Percentiles rank a stretch among this genome's conserved stretches.
Evolutionary conservation across 2,329 filamentous ascomycete genomes (phyloP).

Genomic region (Berkeleyomyces basicola): DNA sequence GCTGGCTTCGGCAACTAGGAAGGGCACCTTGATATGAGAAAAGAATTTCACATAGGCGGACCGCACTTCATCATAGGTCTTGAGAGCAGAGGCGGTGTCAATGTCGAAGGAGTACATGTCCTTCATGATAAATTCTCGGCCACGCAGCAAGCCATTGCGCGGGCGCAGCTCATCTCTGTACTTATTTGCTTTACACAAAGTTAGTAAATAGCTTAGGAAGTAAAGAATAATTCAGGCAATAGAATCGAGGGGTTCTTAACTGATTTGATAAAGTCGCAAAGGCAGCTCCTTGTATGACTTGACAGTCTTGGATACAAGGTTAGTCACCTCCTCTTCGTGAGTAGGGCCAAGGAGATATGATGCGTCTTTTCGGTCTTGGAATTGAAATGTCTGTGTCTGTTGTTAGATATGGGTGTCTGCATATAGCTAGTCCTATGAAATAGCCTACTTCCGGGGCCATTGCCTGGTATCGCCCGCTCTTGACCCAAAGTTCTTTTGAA

Average conservation of each 20-base stretch:
- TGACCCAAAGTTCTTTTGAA: constrained; percentile 66
- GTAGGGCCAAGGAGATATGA: constrained; percentile 73
- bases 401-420: not conserved
- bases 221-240: not conserved
- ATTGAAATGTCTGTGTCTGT: constrained; percentile 49
- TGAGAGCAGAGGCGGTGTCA: constrained; percentile 47
- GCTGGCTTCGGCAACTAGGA: constrained; percentile 72
- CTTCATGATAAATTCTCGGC: constrained; percentile 93
- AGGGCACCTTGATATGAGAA: constrained; percentile 64
- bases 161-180: constrained; percentile 87
- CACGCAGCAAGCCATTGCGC: constrained; percentile 70
- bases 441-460: constrained; percentile 50
- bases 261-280: constrained; percentile 76
- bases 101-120: constrained; percentile 92
- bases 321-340: constrained; percentile 92
- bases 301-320: constrained; percentile 53
- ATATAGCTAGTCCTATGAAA: not conserved
- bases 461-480: constrained; percentile 62
- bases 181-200: constrained; percentile 50
- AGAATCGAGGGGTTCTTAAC: constrained; percentile 28
- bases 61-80: constrained; percentile 63
- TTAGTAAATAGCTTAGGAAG: not conserved
- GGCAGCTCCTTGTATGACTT: constrained; percentile 78
- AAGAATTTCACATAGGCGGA: constrained; percentile 63
- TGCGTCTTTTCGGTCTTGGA: constrained; percentile 61